Conservation (phyloP, 345 rosid species). For the Salix koriyanagi region DNA sequence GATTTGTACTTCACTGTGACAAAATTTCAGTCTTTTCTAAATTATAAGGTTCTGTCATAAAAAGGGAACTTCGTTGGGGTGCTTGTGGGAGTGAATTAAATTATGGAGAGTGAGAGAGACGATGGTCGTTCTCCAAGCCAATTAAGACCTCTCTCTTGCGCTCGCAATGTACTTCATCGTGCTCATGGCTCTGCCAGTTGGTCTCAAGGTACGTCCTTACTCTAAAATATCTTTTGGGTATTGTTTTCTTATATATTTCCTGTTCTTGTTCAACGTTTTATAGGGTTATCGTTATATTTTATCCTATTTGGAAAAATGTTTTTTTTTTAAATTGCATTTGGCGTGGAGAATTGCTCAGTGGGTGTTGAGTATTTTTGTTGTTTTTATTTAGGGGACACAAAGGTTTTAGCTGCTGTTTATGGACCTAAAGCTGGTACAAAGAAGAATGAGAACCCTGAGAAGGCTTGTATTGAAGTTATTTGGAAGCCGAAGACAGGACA, state of each 20-base stretch:
- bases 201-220: conserved; percentile 65
- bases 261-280: neutral
- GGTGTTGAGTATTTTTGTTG: neutral
- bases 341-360: neutral
- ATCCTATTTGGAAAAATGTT: neutral
- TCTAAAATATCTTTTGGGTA: neutral
- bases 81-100: neutral
- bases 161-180: conserved; percentile 71
- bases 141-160: conserved; percentile 70
- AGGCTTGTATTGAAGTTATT: conserved; percentile 80
- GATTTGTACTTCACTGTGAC: neutral
- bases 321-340: neutral
- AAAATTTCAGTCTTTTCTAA: neutral
- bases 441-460: conserved; percentile 89
- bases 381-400: conserved; percentile 58
- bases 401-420: conserved; percentile 83
- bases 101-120: conserved; percentile 60
- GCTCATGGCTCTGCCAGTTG: conserved; percentile 97
- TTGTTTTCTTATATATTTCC: neutral
- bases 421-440: conserved; percentile 92
- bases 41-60: neutral
- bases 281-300: neutral
- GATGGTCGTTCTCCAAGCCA: conserved; percentile 68
- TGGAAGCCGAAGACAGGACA: conserved; percentile 96
- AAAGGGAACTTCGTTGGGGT: neutral